These are phyloP conservation scores for Myxozyma nipponensis DNA, from an alignment of 805 yeast genomes.

Conservation along the genomic window DNA sequence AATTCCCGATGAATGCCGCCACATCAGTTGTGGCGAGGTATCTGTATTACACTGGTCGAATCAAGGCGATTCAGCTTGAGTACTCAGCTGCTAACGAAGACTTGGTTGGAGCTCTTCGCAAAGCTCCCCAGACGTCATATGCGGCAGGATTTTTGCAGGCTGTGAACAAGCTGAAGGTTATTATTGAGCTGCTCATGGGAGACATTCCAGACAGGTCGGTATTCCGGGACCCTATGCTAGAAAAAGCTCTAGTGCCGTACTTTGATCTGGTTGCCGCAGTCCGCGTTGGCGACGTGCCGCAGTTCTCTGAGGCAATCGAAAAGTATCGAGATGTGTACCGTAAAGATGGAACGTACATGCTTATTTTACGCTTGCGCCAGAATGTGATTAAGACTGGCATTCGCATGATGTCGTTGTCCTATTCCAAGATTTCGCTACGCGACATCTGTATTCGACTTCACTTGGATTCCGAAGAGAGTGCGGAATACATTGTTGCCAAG, in stretches of 20 bases:
- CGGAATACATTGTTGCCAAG: slow-evolving; percentile 94
- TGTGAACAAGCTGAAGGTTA: slow-evolving; percentile 80
- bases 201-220: slow-evolving; percentile 88
- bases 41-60: slow-evolving; percentile 84
- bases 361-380: slow-evolving; percentile 86
- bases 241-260: slow-evolving; percentile 69
- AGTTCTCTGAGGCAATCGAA: slow-evolving; percentile 67
- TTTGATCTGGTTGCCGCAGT: slow-evolving; percentile 87
- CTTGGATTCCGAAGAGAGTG: slow-evolving; percentile 89
- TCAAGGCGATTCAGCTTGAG: slow-evolving; percentile 86
- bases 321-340: slow-evolving; percentile 60
- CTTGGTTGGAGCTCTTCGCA: slow-evolving; percentile 90
- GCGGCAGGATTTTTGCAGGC: slow-evolving; percentile 86
- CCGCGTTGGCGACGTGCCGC: slow-evolving; percentile 79
- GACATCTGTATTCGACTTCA: slow-evolving; percentile 92
- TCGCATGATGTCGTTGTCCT: slow-evolving; percentile 84
- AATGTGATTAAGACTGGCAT: slow-evolving; percentile 98
- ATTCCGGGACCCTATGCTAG: slow-evolving; percentile 62
- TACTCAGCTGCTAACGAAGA: slow-evolving; percentile 87
- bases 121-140: slow-evolving; percentile 84
- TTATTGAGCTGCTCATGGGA: slow-evolving; percentile 91
- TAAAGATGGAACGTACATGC: slow-evolving; percentile 74
- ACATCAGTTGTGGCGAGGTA: slow-evolving; percentile 89
- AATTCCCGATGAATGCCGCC: slow-evolving; percentile 79
- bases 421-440: slow-evolving; percentile 82